phyloP scores from a whole-genome alignment of 352 stramenopile genomes.

The Globisporangium cylindrosporum region DNA sequence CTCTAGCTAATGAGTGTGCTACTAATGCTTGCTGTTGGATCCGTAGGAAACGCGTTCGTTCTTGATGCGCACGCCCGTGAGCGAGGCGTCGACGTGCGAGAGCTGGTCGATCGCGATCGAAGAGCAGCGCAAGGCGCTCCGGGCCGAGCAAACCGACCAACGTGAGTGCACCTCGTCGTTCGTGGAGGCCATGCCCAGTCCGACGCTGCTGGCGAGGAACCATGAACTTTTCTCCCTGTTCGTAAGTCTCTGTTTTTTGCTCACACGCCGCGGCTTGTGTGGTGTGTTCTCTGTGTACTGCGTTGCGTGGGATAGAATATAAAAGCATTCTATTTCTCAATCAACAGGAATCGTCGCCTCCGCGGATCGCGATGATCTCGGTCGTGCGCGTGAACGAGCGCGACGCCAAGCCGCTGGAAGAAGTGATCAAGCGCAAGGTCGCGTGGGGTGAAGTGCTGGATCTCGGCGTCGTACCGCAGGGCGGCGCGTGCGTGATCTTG shows the following conservation, averaged over 20 bases:
- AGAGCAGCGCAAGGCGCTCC: slow-evolving; percentile 74
- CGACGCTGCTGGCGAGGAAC: slow-evolving; percentile 64
- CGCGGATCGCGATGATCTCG: slow-evolving; percentile 71
- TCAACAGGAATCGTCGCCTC: slow-evolving; percentile 65
- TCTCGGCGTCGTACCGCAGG: slow-evolving; percentile 74
- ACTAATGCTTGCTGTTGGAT: neutral
- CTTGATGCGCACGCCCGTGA: slow-evolving; percentile 67
- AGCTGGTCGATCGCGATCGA: slow-evolving; percentile 85
- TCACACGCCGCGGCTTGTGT: slow-evolving; percentile 19
- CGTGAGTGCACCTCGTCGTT: slow-evolving; percentile 41
- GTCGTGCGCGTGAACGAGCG: slow-evolving; percentile 63
- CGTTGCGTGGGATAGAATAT: slow-evolving; percentile 48
- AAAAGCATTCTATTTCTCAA: slow-evolving; percentile 73
- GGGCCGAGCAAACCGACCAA: slow-evolving; percentile 47
- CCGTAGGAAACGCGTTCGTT: slow-evolving; percentile 62
- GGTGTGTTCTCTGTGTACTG: slow-evolving; percentile 12
- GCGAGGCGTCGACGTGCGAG: slow-evolving; percentile 74
- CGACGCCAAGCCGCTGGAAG: slow-evolving; percentile 54
- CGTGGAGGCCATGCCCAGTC: slow-evolving; percentile 54
- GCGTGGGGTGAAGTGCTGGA: slow-evolving; percentile 66
- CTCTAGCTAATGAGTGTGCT: neutral
- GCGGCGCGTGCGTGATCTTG: slow-evolving; percentile 76
- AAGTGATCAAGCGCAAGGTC: slow-evolving; percentile 71
- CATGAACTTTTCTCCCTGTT: slow-evolving; percentile 81
- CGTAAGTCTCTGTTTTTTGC: slow-evolving; percentile 45